Percentiles rank a stretch among this genome's conserved stretches.
phyloP scores from a whole-genome alignment of 2,329 filamentous ascomycete genomes.

The Daldinia sp. region DNA sequence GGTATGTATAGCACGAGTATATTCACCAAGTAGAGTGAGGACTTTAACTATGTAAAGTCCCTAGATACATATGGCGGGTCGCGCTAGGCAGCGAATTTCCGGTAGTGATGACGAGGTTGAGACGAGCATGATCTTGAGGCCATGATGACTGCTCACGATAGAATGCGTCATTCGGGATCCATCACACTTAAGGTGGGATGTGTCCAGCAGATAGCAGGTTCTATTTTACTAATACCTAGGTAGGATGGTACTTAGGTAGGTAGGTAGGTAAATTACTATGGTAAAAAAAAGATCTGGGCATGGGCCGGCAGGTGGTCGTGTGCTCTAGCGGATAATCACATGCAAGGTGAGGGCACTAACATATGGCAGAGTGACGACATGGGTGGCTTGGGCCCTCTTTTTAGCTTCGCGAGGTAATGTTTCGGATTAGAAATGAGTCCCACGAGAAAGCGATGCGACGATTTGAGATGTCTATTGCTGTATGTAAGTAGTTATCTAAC shows the following conservation, averaged over 20 bases:
- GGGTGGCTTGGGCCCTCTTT: slow-evolving; percentile 12
- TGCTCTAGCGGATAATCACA: slow-evolving; percentile 44
- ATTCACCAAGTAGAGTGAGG: not conserved
- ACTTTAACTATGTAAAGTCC: too few species aligned
- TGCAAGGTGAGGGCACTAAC: slow-evolving; percentile 22
- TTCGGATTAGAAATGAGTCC: slow-evolving; percentile 27
- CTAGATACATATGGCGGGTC: slow-evolving; percentile 7
- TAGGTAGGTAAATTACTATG: not conserved
- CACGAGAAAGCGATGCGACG: not conserved
- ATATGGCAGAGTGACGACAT: slow-evolving; percentile 37
- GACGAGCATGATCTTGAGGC: slow-evolving; percentile 21
- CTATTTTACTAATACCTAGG: not conserved
- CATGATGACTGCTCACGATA: slow-evolving; percentile 12
- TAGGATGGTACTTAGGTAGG: not conserved
- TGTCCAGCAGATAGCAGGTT: not conserved
- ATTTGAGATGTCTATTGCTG: not conserved
- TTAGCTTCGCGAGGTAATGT: slow-evolving; percentile 21
- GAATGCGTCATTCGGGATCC: slow-evolving; percentile 35
- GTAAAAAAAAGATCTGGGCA: slow-evolving; percentile 15
- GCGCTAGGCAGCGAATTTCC: slow-evolving; percentile 6
- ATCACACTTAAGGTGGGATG: not conserved
- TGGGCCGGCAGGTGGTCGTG: slow-evolving; percentile 32
- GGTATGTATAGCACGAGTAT: not conserved
- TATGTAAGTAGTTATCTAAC: not conserved
- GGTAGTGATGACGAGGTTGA: slow-evolving; percentile 26